Evolutionary conservation across 2,329 filamentous ascomycete species (phyloP).

Genomic region (Stachybotrys elegans): DNA sequence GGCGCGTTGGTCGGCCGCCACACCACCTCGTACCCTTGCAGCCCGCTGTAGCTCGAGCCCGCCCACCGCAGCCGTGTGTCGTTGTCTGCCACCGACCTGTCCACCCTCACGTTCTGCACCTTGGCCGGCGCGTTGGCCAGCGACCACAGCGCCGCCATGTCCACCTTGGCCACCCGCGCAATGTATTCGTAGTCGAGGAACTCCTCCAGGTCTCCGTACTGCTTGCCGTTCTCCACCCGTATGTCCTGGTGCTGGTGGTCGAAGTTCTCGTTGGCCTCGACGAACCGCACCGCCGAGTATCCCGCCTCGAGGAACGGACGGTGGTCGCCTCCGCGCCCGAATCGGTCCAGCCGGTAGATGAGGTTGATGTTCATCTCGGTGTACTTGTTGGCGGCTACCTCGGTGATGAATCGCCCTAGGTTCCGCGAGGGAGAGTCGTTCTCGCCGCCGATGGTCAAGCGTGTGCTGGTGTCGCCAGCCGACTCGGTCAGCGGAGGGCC

Average conservation of each 20-base stretch:
- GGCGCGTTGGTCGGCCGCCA: slow-evolving; percentile 46
- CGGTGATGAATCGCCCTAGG: slow-evolving; percentile 48
- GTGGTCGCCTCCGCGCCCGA: slow-evolving; percentile 53
- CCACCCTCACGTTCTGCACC: slow-evolving; percentile 43
- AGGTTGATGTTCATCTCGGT: slow-evolving; percentile 52
- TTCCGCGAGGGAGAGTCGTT: slow-evolving; percentile 51
- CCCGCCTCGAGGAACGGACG: slow-evolving; percentile 49
- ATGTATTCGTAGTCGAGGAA: slow-evolving; percentile 54
- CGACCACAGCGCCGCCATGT: slow-evolving; percentile 49
- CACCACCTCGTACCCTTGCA: slow-evolving; percentile 49
- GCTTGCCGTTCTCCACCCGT: slow-evolving; percentile 40
- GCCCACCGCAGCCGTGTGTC: slow-evolving; percentile 45
- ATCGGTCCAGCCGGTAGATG: slow-evolving; percentile 52
- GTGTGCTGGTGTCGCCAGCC: slow-evolving; percentile 25
- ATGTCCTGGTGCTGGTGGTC: slow-evolving; percentile 53
- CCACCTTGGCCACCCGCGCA: slow-evolving; percentile 48
- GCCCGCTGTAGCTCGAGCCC: slow-evolving; percentile 24
- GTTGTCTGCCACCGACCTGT: slow-evolving; percentile 41
- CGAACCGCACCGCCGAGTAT: slow-evolving; percentile 50
- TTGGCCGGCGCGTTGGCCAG: slow-evolving; percentile 45
- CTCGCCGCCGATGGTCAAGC: slow-evolving; percentile 43
- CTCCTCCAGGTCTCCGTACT: slow-evolving; percentile 50
- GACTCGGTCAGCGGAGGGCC: slow-evolving; percentile 40
- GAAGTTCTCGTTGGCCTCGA: slow-evolving; percentile 53
- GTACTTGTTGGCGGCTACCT: slow-evolving; percentile 45